These are phyloP conservation scores for thale cress (Arabidopsis thaliana) DNA, from an alignment of 345 rosid species.

Conservation along the genomic window DNA sequence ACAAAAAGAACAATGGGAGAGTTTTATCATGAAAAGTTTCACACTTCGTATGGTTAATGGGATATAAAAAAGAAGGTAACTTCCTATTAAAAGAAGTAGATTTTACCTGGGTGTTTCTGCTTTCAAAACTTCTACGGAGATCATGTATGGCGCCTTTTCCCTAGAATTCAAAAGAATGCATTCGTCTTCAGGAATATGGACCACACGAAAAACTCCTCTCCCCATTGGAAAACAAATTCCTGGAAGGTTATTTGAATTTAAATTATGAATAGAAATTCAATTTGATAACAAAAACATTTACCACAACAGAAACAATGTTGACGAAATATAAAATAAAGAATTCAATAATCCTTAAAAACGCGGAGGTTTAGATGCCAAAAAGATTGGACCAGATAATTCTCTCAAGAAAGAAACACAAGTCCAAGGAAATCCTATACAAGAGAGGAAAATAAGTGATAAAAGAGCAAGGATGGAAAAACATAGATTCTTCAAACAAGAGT, in stretches of 20 bases:
- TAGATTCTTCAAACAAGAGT: conserved; percentile 13
- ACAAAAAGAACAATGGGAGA: conserved; percentile 34
- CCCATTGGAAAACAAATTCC: conserved; percentile 99
- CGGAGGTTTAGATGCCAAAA: conserved; percentile 28
- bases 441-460: conserved; percentile 20
- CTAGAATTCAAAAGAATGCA: conserved; percentile 97
- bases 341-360: conserved; percentile 14
- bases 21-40: conserved; percentile 10
- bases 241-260: conserved; percentile 45
- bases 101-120: conserved; percentile 77
- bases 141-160: conserved; percentile 98
- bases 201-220: conserved; percentile 89
- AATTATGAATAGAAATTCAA: conserved; percentile 16
- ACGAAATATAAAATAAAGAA: not conserved
- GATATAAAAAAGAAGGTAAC: conserved; percentile 1
- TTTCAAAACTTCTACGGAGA: conserved; percentile 89
- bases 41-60: conserved; percentile 1
- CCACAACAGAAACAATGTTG: conserved; percentile 17
- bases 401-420: conserved; percentile 2
- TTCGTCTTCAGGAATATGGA: conserved; percentile 98
- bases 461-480: not conserved
- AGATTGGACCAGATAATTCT: conserved; percentile 20
- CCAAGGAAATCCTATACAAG: conserved; percentile 11
- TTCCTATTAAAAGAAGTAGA: not conserved
- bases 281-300: conserved; percentile 18